Percentiles rank a stretch among this genome's conserved stretches.
Evolutionary conservation across 768 basidiomycete genomes (phyloP).

Genomic region (Podaxis sp.): DNA sequence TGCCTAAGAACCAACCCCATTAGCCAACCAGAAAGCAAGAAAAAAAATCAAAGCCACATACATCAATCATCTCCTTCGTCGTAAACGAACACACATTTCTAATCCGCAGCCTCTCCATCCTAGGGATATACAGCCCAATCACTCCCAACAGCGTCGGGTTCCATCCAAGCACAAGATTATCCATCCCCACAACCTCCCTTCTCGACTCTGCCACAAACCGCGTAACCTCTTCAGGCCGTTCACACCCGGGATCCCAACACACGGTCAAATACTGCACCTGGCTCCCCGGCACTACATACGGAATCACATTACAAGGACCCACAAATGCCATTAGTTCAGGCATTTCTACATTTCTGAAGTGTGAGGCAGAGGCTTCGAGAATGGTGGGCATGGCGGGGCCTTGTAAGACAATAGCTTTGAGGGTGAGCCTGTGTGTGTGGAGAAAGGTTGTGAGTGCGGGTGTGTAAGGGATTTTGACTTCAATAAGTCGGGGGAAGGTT

Average conservation of each 20-base stretch:
- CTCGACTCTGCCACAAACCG: constrained; percentile 8
- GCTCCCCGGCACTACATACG: constrained; percentile 15
- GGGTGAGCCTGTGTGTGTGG: neutral
- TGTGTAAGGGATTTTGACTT: constrained; percentile 17
- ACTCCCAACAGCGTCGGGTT: constrained; percentile 13
- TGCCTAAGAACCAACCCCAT: neutral
- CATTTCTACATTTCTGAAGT: constrained; percentile 2
- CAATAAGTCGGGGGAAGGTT: constrained; percentile 12
- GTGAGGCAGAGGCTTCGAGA: neutral
- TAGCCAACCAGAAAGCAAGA: neutral
- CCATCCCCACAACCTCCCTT: constrained; percentile 11
- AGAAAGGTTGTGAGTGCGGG: constrained; percentile 15
- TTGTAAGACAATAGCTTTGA: constrained; percentile 15
- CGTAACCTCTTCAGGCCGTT: constrained; percentile 9
- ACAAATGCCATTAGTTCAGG: constrained; percentile 15
- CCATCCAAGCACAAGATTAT: constrained; percentile 20
- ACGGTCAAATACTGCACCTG: constrained; percentile 16
- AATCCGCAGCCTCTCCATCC: constrained; percentile 17
- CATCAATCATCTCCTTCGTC: constrained; percentile 9
- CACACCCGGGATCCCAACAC: constrained; percentile 15
- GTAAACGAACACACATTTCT: constrained; percentile 12
- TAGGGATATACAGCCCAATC: constrained; percentile 12
- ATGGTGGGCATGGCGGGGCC: neutral
- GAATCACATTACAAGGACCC: constrained; percentile 17
- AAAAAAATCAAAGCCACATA: neutral